A percentile compares a stretch with the other conserved stretches of the same genome.
phyloP scores from a whole-genome alignment of 176 grass and related monocot species.

The Avena eriantha region DNA sequence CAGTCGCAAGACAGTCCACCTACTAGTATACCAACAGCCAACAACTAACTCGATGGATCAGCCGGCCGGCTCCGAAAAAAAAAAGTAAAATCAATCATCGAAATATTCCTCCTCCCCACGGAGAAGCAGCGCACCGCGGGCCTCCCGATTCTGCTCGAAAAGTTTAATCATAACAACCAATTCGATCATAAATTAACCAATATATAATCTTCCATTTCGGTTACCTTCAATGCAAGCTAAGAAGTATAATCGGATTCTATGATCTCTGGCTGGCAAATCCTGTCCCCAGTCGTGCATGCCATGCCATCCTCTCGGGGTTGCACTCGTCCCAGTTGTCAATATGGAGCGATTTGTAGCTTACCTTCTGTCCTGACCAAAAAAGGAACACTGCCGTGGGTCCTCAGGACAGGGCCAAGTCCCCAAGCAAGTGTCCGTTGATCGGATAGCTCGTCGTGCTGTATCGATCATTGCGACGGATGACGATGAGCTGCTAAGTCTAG shows the following conservation, averaged over 20 bases:
- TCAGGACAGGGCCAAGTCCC: background rate
- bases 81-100: background rate
- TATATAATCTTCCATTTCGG: background rate
- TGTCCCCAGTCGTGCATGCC: background rate
- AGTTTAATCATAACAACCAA: background rate
- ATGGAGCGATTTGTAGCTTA: background rate
- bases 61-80: background rate
- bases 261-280: background rate
- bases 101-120: background rate
- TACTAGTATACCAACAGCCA: slow-evolving; percentile 29
- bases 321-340: slow-evolving; percentile 12
- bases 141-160: background rate
- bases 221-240: background rate
- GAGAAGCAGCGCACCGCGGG: background rate
- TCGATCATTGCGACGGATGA: slow-evolving; percentile 23
- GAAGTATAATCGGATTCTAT: background rate
- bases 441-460: background rate
- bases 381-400: slow-evolving; percentile 20
- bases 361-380: background rate
- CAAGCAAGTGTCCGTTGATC: background rate
- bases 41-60: background rate
- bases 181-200: background rate
- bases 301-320: slow-evolving; percentile 11
- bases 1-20: slow-evolving; percentile 29
- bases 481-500: background rate